phyloP scores from a whole-genome alignment of 805 yeast species.

The Suhomyces sp. region DNA sequence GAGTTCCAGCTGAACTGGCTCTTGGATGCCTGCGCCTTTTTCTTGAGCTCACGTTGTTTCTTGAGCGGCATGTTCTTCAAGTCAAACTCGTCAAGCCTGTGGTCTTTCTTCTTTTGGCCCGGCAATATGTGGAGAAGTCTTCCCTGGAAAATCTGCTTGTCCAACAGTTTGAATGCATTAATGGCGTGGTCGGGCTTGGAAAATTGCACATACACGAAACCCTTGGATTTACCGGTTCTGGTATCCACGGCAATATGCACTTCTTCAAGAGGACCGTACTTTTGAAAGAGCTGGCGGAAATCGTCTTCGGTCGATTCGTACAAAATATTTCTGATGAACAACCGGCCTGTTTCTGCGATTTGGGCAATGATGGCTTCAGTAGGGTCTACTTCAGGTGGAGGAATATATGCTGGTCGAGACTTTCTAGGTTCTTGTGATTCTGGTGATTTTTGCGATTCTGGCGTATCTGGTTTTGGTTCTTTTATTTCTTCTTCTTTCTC shows the following conservation, averaged over 20 bases:
- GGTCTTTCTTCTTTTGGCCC: conserved; percentile 77
- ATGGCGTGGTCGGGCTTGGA: conserved; percentile 69
- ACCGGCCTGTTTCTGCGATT: conserved; percentile 68
- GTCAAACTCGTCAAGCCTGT: conserved; percentile 85
- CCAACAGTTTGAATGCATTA: conserved; percentile 67
- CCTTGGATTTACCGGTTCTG: conserved; percentile 86
- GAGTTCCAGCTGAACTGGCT: conserved; percentile 95
- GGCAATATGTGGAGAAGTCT: conserved; percentile 86
- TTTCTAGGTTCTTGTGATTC: not conserved
- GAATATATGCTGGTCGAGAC: conserved; percentile 1
- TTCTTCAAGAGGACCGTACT: conserved; percentile 75
- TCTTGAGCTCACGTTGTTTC: conserved; percentile 81
- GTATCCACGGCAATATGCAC: conserved; percentile 92
- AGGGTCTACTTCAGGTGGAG: conserved; percentile 23
- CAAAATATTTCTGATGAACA: conserved; percentile 82
- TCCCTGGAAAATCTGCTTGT: conserved; percentile 91
- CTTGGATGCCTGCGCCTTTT: conserved; percentile 80
- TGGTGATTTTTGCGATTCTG: not conserved
- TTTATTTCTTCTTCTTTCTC: conserved; percentile 4
- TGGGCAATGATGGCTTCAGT: conserved; percentile 50
- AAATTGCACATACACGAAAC: conserved; percentile 84
- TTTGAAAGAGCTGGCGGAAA: conserved; percentile 57
- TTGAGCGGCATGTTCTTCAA: conserved; percentile 87
- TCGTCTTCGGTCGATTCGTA: conserved; percentile 81
- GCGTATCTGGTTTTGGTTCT: not conserved